phyloP scores from a whole-genome alignment of 1,284 basidiomycete genomes.

The Malassezia yamatoensis region DNA sequence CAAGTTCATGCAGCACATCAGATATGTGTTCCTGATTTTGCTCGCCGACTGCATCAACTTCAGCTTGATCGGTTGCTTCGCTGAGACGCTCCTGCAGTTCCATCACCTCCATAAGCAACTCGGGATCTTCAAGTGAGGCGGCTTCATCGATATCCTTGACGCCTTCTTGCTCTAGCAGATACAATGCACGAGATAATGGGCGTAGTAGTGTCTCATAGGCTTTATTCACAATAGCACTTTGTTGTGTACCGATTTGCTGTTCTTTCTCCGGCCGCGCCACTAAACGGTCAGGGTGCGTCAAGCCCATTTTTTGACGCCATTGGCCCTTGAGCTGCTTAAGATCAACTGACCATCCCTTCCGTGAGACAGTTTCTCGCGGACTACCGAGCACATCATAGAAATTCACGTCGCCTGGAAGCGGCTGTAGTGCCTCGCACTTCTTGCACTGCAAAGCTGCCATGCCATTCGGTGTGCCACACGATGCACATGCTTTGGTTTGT shows the following conservation, averaged over 20 bases:
- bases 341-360: constrained; percentile 35
- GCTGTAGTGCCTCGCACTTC: constrained; percentile 23
- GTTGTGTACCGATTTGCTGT: constrained; percentile 37
- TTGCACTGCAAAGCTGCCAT: constrained; percentile 19
- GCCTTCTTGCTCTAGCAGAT: constrained; percentile 27
- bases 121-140: constrained; percentile 35
- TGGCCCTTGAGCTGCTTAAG: constrained; percentile 25
- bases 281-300: constrained; percentile 42
- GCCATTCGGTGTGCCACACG: constrained; percentile 7
- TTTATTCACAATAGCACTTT: constrained; percentile 40
- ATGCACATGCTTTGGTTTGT: constrained; percentile 2
- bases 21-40: constrained; percentile 25
- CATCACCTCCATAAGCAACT: constrained; percentile 44
- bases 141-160: constrained; percentile 23
- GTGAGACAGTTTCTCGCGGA: constrained; percentile 19
- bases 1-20: constrained; percentile 20
- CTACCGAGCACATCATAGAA: constrained; percentile 35
- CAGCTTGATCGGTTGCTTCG: constrained; percentile 27
- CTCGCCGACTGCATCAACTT: constrained; percentile 27
- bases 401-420: constrained; percentile 25
- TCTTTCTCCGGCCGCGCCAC: constrained; percentile 29
- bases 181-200: constrained; percentile 34
- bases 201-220: constrained; percentile 41
- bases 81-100: constrained; percentile 38
- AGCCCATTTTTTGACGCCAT: constrained; percentile 38